phyloP scores from a whole-genome alignment of 202 grass and related monocot genomes.

The Zoysia matrella region DNA sequence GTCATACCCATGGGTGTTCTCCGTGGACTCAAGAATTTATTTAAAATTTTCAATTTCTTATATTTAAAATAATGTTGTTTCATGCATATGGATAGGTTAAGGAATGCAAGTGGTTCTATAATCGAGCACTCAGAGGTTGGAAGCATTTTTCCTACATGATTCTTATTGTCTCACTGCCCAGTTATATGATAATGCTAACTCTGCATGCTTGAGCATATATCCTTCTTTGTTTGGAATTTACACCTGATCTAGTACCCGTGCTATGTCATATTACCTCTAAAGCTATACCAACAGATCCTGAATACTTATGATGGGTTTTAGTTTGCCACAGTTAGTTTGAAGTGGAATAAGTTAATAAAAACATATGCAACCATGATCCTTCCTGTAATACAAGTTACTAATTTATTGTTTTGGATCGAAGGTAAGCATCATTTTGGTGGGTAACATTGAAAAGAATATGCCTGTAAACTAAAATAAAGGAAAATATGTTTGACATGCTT shows the following conservation, averaged over 20 bases:
- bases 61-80: constrained; percentile 6
- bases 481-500: constrained; percentile 3
- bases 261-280: not conserved
- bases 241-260: not conserved
- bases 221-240: not conserved
- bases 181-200: constrained; percentile 1
- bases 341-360: not conserved
- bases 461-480: constrained; percentile 2
- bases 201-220: not conserved
- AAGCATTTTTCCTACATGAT: constrained; percentile 14
- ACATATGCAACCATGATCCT: not conserved
- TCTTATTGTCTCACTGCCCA: constrained; percentile 25
- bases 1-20: not conserved
- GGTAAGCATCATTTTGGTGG: not conserved
- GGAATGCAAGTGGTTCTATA: constrained; percentile 59
- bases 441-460: not conserved
- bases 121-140: constrained; percentile 76
- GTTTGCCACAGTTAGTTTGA: not conserved
- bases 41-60: constrained; percentile 8
- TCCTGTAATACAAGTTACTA: not conserved
- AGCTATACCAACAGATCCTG: not conserved
- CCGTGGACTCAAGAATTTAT: not conserved
- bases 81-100: constrained; percentile 58
- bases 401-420: not conserved
- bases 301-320: not conserved